phyloP scores from a whole-genome alignment of 345 rosid species.

The Murraya koenigii region DNA sequence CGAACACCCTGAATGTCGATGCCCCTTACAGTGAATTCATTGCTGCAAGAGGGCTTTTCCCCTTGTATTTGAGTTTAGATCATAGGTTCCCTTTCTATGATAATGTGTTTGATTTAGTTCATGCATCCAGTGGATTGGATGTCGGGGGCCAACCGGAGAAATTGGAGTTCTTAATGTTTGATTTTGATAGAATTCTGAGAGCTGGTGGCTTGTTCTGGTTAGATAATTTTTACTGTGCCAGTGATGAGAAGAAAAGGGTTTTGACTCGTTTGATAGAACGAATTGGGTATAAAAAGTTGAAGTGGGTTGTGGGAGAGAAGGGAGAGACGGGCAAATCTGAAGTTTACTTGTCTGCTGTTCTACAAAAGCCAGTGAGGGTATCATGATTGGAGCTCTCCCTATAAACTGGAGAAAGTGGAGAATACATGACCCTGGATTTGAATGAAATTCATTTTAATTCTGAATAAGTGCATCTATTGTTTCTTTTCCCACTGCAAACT shows the following conservation, averaged over 20 bases:
- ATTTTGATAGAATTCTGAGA: slow-evolving; percentile 75
- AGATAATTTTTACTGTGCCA: slow-evolving; percentile 70
- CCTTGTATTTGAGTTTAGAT: slow-evolving; percentile 80
- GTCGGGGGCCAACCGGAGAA: slow-evolving; percentile 64
- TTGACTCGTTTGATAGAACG: slow-evolving; percentile 78
- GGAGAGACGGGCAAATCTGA: slow-evolving; percentile 53
- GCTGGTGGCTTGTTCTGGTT: slow-evolving; percentile 89
- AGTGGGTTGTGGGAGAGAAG: slow-evolving; percentile 94
- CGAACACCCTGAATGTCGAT: slow-evolving; percentile 64
- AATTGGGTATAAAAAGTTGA: slow-evolving; percentile 88
- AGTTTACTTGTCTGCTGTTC: slow-evolving; percentile 77
- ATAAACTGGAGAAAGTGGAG: background rate
- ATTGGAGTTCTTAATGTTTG: slow-evolving; percentile 95
- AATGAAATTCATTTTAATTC: slow-evolving; percentile 27
- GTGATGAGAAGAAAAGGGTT: slow-evolving; percentile 62
- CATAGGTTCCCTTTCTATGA: slow-evolving; percentile 91
- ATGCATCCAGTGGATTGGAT: slow-evolving; percentile 67
- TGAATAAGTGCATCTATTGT: slow-evolving; percentile 28
- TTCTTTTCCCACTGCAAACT: slow-evolving; percentile 19
- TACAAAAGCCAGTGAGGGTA: slow-evolving; percentile 82
- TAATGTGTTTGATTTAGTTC: slow-evolving; percentile 78
- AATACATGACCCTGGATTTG: slow-evolving; percentile 14
- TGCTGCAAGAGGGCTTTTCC: slow-evolving; percentile 85
- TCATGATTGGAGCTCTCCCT: slow-evolving; percentile 24
- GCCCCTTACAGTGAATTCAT: slow-evolving; percentile 82